Evolutionary conservation across 768 basidiomycete genomes (phyloP), one percentile per base, ranked within the genome.

Genomic region (Kwoniella pini): DNA sequence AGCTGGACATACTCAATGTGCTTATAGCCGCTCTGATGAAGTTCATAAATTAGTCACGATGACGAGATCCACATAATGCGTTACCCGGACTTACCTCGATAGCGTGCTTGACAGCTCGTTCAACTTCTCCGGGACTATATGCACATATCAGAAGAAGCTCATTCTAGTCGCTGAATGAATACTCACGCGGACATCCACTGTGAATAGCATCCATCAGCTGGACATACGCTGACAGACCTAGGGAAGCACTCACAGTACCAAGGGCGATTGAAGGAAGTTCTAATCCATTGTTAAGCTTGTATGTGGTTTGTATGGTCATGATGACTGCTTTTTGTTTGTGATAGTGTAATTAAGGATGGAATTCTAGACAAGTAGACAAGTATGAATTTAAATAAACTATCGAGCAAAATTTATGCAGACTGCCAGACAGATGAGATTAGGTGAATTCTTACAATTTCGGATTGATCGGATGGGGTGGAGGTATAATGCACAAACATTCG

Each of bases 211-310:
- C n/a, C n/a, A n/a, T n/a, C n/a, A n/a, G n/a, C n/a, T n/a, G n/a
- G n/a, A n/a, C n/a, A n/a, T n/a, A n/a, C n/a, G n/a, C n/a, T n/a
- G n/a, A n/a, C n/a, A n/a, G n/a, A n/a, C n/a, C n/a, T n/a, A n/a
- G n/a, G n/a, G n/a, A n/a, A n/a, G 7, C 15, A 70, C 71, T 69
- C 46, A 72, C 71, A 30, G 71, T 72, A 83, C 86, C 87, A 52
- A 89, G 83, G 40, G 86, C 87, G 28, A 90, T 80, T 13, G 84
- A 85, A 71, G 89, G 88, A 83, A 92, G 90, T 67, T 83, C 80
- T 46, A 84, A 84, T 27, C 77, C 77, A 57, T 69, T 77, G 71
- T 63, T 71, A 48, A 78, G 69, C 48, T 68, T 74, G 69, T 75
- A 72, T 48, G 54, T 46, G 11, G 33, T 28, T n/a, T 48, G 50